Evolutionary conservation across 768 basidiomycete genomes (phyloP), one percentile per base, ranked within the genome.

Genomic region (Kwoniella sp.): DNA sequence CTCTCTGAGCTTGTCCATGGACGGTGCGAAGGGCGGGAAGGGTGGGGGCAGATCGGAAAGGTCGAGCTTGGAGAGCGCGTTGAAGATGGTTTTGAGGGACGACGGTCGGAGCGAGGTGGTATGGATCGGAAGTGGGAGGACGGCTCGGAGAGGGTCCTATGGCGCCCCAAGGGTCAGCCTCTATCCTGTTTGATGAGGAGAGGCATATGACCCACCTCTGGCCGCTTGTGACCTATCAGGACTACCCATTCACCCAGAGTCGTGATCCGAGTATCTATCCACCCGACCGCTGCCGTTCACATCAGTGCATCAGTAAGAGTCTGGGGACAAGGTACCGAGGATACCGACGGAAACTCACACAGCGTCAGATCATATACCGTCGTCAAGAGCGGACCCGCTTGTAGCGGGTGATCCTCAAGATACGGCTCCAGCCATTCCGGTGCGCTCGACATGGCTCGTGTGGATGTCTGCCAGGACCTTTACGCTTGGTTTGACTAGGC

Each of bases 371-470:
- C 72, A n/a, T 66, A 65, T 33, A 65, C 62, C 1, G 70, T 47
- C 3, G 66, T 69, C 31, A 62, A 57, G 11, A 73, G 51, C 19
- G 66, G 57, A 33, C 72, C 70, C 17, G 72, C 70, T 52, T 73
- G 72, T 0, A 59, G 33, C 8, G 70, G 66, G 37, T 53, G 66
- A 4, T 50, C 49, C 11, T 56, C 57, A 31, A 67, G 52, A 22
- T 56, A 42, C n/a, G 59, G 53, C 14, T 25, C 39, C 19, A 68
- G 47, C 19, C 31, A 54, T 2, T 38, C 17, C 25, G 52, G 52
- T 28, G 42, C 32, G 10, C 20, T 45, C 17, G 37, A 14, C 37
- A n/a, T 32, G 31, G 31, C 31, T 32, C 15, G 31, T 32, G 9
- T 32, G 31, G 15, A 8, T 32, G 31, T 32, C 31, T 8, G 31